Percentiles rank a stretch among this genome's conserved stretches.
phyloP scores from a whole-genome alignment of 2,329 filamentous ascomycete genomes.

The Iodosphaeria phyllophila region DNA sequence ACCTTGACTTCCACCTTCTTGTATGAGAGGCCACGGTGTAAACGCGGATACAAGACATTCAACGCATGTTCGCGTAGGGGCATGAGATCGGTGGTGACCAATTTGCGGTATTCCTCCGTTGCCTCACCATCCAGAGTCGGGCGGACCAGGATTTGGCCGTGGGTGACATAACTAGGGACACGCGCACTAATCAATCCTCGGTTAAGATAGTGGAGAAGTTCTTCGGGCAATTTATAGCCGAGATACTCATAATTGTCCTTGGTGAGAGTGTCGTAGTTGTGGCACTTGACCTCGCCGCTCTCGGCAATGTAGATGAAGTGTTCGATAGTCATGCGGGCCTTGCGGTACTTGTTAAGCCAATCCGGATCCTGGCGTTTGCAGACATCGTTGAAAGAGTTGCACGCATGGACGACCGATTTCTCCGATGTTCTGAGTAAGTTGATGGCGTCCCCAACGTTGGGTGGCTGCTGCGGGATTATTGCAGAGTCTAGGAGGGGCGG shows the following conservation, averaged over 20 bases:
- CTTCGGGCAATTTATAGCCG: conserved; percentile 73
- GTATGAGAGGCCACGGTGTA: conserved; percentile 69
- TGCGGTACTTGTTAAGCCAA: conserved; percentile 75
- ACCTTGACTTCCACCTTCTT: conserved; percentile 60
- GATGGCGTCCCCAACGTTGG: conserved; percentile 56
- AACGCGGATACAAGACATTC: conserved; percentile 56
- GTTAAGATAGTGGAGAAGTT: conserved; percentile 80
- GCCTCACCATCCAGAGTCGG: conserved; percentile 76
- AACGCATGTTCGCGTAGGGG: conserved; percentile 61
- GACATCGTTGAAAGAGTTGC: conserved; percentile 64
- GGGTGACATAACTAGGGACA: conserved; percentile 65
- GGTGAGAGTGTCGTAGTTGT: conserved; percentile 56
- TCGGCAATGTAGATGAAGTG: conserved; percentile 71
- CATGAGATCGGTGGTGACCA: conserved; percentile 58
- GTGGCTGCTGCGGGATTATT: conserved; percentile 33
- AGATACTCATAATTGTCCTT: conserved; percentile 78
- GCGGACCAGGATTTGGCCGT: conserved; percentile 56
- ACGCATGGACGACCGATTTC: conserved; percentile 53
- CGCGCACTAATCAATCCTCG: conserved; percentile 63
- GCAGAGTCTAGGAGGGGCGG: conserved; percentile 50
- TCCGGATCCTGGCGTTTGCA: conserved; percentile 49
- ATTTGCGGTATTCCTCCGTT: conserved; percentile 60
- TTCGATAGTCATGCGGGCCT: conserved; percentile 66
- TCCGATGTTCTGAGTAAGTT: conserved; percentile 57
- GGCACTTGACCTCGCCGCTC: conserved; percentile 58